These are phyloP conservation scores for Phellopilus nigrolimitatus DNA, from an alignment of 1,284 basidiomycete species.

Conservation along the genomic window DNA sequence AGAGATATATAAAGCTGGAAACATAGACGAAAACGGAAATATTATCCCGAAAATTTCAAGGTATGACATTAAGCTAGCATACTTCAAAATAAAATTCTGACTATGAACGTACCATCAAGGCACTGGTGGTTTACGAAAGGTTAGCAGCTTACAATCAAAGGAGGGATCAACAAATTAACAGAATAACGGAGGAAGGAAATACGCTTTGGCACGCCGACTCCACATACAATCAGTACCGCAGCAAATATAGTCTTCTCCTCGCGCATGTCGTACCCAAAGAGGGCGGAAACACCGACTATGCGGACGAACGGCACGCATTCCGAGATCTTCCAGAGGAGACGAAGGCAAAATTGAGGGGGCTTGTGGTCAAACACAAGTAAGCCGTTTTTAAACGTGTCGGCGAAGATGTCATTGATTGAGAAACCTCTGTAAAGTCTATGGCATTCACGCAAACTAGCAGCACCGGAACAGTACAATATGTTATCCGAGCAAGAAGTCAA, in stretches of 20 bases:
- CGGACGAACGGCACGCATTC: conserved; percentile 28
- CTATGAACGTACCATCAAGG: background rate
- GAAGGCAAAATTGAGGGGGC: conserved; percentile 27
- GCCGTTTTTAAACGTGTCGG: background rate
- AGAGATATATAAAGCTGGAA: conserved; percentile 24
- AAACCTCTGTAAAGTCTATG: conserved; percentile 18
- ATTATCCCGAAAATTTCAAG: conserved; percentile 18
- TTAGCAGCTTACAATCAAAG: background rate
- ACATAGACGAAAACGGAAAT: conserved; percentile 22
- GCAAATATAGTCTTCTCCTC: conserved; percentile 28
- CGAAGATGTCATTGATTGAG: background rate
- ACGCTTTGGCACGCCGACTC: conserved; percentile 28
- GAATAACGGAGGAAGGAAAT: conserved; percentile 19
- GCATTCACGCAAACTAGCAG: conserved; percentile 26
- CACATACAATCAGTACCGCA: conserved; percentile 27
- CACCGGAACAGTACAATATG: conserved; percentile 24
- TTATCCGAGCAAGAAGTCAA: conserved; percentile 23
- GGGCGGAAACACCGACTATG: conserved; percentile 29
- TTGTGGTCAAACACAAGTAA: conserved; percentile 27
- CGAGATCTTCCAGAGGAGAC: conserved; percentile 23
- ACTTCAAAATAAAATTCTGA: background rate
- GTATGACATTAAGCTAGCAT: background rate
- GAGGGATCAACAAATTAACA: background rate
- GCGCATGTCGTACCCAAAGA: conserved; percentile 27
- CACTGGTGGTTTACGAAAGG: conserved; percentile 25